Percentiles rank a stretch among this genome's conserved stretches.
Conservation (phyloP, 2,329 filamentous ascomycete species). For the Sporothrix luriei region DNA sequence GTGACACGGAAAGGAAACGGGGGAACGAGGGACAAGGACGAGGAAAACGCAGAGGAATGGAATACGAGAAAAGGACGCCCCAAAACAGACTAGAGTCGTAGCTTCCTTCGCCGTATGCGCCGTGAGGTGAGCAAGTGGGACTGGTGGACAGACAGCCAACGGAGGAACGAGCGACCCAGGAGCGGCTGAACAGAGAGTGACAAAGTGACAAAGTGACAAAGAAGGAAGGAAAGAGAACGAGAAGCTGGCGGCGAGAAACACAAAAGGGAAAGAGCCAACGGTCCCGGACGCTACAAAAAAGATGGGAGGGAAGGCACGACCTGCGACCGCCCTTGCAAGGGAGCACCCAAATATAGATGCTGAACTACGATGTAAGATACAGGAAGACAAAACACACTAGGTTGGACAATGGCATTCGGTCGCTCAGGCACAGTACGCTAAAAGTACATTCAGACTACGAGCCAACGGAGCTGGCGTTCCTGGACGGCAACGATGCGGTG, state of each 20-base stretch:
- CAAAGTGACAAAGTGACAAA: background rate
- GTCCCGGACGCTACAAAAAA: background rate
- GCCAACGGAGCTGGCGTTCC: background rate
- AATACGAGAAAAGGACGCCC: slow-evolving; percentile 25
- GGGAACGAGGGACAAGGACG: background rate
- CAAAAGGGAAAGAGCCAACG: background rate
- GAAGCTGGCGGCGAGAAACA: too few relatives aligned
- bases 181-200: background rate
- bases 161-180: slow-evolving; percentile 6
- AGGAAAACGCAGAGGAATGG: background rate
- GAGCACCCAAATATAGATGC: background rate
- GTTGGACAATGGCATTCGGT: background rate
- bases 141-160: slow-evolving; percentile 7
- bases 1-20: slow-evolving; percentile 9
- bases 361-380: too few relatives aligned
- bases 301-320: slow-evolving; percentile 4
- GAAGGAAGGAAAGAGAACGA: background rate
- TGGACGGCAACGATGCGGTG: slow-evolving; percentile 3
- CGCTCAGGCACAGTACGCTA: background rate
- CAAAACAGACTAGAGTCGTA: slow-evolving; percentile 12
- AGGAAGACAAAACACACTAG: background rate
- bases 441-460: background rate
- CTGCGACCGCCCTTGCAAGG: slow-evolving; percentile 6
- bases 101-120: slow-evolving; percentile 4
- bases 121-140: slow-evolving; percentile 16